These are phyloP conservation scores for Hypericum androsaemum DNA, from an alignment of 345 rosid genomes.

Conservation along the genomic window DNA sequence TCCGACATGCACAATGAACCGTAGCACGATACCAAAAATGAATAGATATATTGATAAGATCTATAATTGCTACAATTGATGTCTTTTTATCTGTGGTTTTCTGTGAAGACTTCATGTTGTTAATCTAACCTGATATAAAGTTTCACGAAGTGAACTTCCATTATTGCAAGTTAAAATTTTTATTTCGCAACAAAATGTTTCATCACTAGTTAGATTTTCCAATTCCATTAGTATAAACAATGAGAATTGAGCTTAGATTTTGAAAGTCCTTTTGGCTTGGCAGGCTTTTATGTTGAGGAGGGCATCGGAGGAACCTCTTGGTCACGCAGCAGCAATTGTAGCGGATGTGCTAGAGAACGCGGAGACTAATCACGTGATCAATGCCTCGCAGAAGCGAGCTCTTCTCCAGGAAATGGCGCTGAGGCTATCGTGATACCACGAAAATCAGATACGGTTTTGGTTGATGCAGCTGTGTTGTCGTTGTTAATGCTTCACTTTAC, in stretches of 20 bases:
- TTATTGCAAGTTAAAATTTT: too few relatives aligned
- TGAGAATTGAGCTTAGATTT: not conserved
- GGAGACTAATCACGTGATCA: constrained; percentile 68
- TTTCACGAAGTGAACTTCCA: too few relatives aligned
- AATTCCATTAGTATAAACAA: too few relatives aligned
- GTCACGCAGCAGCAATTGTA: constrained; percentile 91
- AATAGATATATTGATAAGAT: too few relatives aligned
- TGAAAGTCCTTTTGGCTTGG: not conserved
- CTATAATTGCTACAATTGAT: too few relatives aligned
- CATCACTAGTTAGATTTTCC: too few relatives aligned
- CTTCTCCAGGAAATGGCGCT: constrained; percentile 96
- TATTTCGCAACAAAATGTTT: too few relatives aligned
- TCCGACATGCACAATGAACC: too few relatives aligned
- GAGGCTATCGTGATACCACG: constrained; percentile 40
- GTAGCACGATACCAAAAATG: too few relatives aligned
- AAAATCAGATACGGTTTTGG: not conserved
- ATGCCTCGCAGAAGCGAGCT: constrained; percentile 80
- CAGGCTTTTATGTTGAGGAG: constrained; percentile 96
- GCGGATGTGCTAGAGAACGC: constrained; percentile 89
- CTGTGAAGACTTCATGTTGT: too few relatives aligned
- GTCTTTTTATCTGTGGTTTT: too few relatives aligned
- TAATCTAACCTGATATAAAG: too few relatives aligned
- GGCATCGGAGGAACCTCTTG: constrained; percentile 85
- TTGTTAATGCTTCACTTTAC: not conserved
- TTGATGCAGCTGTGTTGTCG: not conserved